Percentiles rank a stretch among this genome's conserved stretches.
phyloP scores from a whole-genome alignment of 441 rosid species.

The Adansonia madagascariensis region DNA sequence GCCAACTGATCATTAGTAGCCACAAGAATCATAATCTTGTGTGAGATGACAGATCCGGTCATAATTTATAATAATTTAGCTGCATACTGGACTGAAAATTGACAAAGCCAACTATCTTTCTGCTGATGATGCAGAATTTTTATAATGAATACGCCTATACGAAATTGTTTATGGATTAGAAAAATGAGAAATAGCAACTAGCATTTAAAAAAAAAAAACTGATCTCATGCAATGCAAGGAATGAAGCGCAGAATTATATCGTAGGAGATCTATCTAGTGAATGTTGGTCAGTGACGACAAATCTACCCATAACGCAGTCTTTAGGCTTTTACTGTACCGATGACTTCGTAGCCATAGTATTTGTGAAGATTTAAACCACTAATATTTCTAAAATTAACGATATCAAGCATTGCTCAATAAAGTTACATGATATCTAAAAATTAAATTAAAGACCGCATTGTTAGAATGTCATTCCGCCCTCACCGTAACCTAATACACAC shows the following conservation, averaged over 20 bases:
- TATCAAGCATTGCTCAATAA: neutral
- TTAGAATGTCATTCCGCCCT: too few relatives aligned
- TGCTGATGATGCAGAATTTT: conserved; percentile 17
- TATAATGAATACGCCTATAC: neutral
- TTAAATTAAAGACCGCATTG: too few relatives aligned
- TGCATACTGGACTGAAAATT: neutral
- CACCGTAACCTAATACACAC: too few relatives aligned
- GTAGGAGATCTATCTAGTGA: neutral
- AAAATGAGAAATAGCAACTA: neutral
- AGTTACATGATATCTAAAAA: neutral
- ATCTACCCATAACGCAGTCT: neutral
- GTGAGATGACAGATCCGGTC: conserved; percentile 27
- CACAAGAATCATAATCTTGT: conserved; percentile 13
- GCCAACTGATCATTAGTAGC: neutral
- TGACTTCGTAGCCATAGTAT: neutral
- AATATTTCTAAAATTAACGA: neutral
- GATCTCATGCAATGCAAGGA: too few relatives aligned
- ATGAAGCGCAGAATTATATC: conserved; percentile 12
- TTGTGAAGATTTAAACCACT: neutral
- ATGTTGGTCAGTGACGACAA: conserved; percentile 2
- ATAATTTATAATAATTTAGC: neutral
- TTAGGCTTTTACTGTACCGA: neutral
- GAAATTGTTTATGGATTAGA: neutral
- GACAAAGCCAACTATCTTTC: neutral
- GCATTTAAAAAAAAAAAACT: too few relatives aligned